Base-by-base conservation (phyloP, 768 basidiomycete genomes). In the Trametes meyenii region DNA sequence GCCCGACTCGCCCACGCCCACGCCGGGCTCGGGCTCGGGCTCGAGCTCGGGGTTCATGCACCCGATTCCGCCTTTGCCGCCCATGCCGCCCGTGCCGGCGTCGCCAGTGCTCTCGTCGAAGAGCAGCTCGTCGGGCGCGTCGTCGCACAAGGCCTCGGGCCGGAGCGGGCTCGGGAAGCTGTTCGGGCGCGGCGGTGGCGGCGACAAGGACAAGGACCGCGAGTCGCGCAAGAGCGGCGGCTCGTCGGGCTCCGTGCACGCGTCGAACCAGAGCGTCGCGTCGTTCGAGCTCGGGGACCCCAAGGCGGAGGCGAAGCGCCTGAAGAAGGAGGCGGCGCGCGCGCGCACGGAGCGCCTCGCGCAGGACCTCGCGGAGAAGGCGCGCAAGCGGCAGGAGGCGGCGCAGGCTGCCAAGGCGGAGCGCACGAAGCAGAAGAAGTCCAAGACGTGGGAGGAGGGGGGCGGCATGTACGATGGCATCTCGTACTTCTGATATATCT, bases 321-420 rank as follows among this genome's bases (percentile, higher is more conserved):
- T 72, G 56, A 83, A 77, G 70, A 77, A 78, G 67, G 76, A 78
- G 11, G 73, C 77, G 53, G 70, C 75, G 50, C 73, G 75, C 36
- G 75, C 75, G 55, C 76, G 71, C 64, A 72, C 71, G 35, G 78
- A 80, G 59, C 74, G 74, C 52, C 72, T 83, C 35, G 81, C 82
- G n/a, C 67, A 73, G 57, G 75, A 81, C 49, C 73, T 83, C 62
- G 80, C 78, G 69, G 74, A 74, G 52, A 73, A 70, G 16, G 69
- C 67, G 63, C 49, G 46, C 48, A 40, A 70, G 71, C 66, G 74
- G 61, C 60, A 75, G 75, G 60, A 61, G 61, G 60, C 44, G 55
- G 36, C 62, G 36, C 66, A 61, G 55, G 67, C 61, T 23, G 52
- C 60, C 51, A 62, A 65, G 62, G 52, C 52, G 46, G 39, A 35